Base-by-base conservation (phyloP, 106 monocot genomes). In the Phalaenopsis aphrodite region DNA sequence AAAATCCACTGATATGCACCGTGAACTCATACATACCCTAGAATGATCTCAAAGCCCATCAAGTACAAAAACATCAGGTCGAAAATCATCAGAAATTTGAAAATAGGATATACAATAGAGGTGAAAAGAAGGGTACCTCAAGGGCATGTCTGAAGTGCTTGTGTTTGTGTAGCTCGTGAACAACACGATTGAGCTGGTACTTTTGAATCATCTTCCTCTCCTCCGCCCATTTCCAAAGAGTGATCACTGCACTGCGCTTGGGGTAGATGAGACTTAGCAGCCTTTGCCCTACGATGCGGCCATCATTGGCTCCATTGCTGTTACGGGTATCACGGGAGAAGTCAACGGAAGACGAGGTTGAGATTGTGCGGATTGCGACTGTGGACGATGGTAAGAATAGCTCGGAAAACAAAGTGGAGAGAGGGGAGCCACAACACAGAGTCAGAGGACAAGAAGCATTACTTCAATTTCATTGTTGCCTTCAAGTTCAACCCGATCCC, bases 221-320 rank as follows among this genome's bases (percentile, higher is more conserved):
- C 75, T 92, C 92, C 19, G 80, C 80, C 97, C 97, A 97, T 82
- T 85, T 85, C 41, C 65, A 86, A 2, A 97, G 85, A 18, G 81
- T 88, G 57, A 89, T 85, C 55, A 90, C 83, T 10, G 94, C 94
- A 85, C 94, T 94, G 56, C 92, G 85, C 85, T 97, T 97, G 56
- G 90, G 85, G 73, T 85, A 90, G 41, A 87, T 78, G 8, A 97
- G 85, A 43, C 84, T 86, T 72, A 92, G 84, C 57, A 94, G 83
- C 57, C 92, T 83, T 83, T 88, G 84, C 23, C 90, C 92, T 23
- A 97, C 78, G 4, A 88, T 94, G 79, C 90, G 90, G 42, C 71
- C 30, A 9, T 84, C 81, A 1, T 24, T 49, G 46, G 49, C 76
- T 24, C 49, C 24, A 30, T 30, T 30, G 76, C 24, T n/a, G 24